phyloP scores from a whole-genome alignment of 192 early-diverging fungal species.

The Backusella parvicylindrica region DNA sequence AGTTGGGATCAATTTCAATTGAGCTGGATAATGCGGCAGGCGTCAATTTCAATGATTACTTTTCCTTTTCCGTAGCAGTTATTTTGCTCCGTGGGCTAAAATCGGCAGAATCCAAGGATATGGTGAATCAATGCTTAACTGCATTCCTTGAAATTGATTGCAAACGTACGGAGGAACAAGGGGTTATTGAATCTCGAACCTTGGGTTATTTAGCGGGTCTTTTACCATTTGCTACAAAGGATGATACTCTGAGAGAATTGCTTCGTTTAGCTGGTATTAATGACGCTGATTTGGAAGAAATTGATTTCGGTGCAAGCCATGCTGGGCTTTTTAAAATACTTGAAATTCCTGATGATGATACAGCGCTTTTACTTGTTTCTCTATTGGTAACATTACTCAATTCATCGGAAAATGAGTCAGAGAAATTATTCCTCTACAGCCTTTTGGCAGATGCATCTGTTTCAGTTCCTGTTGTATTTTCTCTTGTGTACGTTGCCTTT shows the following conservation, averaged over 20 bases:
- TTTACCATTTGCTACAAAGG: constrained; percentile 69
- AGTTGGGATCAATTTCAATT: constrained; percentile 62
- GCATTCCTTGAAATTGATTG: constrained; percentile 70
- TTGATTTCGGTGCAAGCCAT: constrained; percentile 39
- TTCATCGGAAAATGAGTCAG: constrained; percentile 63
- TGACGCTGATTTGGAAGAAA: constrained; percentile 40
- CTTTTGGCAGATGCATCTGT: constrained; percentile 71
- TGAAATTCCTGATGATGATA: constrained; percentile 54
- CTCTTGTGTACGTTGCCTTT: constrained; percentile 67
- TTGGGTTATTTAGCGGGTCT: constrained; percentile 77
- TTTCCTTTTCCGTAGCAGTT: constrained; percentile 77
- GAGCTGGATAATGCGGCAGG: constrained; percentile 70
- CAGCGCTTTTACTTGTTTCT: constrained; percentile 54
- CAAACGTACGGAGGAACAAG: constrained; percentile 37
- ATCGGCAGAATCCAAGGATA: constrained; percentile 63
- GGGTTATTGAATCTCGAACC: constrained; percentile 40
- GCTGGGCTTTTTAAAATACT: constrained; percentile 56
- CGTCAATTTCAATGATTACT: constrained; percentile 78
- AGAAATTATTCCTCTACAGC: constrained; percentile 66
- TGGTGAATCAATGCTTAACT: constrained; percentile 62
- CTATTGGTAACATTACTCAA: constrained; percentile 67
- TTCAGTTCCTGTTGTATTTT: constrained; percentile 61
- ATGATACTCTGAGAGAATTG: constrained; percentile 58
- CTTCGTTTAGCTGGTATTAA: constrained; percentile 49
- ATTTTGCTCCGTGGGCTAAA: constrained; percentile 80